Percentiles rank a stretch among this genome's conserved stretches.
Conservation (phyloP, 306 rosid species). For the Senna siamea region DNA sequence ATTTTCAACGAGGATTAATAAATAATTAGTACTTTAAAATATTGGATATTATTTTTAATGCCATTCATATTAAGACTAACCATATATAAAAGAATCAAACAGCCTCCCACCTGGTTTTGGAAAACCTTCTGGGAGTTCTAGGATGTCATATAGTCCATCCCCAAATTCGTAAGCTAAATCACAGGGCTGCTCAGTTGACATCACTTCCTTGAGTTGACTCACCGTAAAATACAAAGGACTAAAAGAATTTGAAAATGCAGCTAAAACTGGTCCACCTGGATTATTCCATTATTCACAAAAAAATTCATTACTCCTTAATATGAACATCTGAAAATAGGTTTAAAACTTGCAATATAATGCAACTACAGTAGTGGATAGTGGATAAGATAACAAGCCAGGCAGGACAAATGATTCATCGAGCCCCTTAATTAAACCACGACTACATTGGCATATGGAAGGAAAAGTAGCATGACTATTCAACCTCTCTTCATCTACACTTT, state of each 20-base stretch:
- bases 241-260: slow-evolving; percentile 60
- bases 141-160: slow-evolving; percentile 67
- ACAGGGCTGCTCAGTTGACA: slow-evolving; percentile 95
- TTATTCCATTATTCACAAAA: slow-evolving; percentile 38
- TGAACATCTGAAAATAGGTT: slow-evolving; percentile 22
- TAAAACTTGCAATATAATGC: slow-evolving; percentile 30
- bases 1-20: slow-evolving; percentile 7
- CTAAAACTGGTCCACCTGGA: slow-evolving; percentile 63
- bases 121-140: slow-evolving; percentile 74
- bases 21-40: slow-evolving; percentile 18
- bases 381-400: neutral
- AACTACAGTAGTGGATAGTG: slow-evolving; percentile 6
- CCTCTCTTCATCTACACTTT: slow-evolving; percentile 19
- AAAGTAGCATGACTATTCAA: slow-evolving; percentile 18
- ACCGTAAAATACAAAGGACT: slow-evolving; percentile 73
- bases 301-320: neutral
- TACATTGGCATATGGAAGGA: neutral
- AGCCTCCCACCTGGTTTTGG: slow-evolving; percentile 64
- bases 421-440: slow-evolving; percentile 18
- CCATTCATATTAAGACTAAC: neutral
- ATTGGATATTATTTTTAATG: slow-evolving; percentile 11
- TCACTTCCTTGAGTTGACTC: slow-evolving; percentile 70
- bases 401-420: slow-evolving; percentile 23
- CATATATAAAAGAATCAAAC: neutral
- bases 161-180: slow-evolving; percentile 85